Conservation (phyloP, 2,329 filamentous ascomycete genomes). For the Gaeumannomyces sp. region DNA sequence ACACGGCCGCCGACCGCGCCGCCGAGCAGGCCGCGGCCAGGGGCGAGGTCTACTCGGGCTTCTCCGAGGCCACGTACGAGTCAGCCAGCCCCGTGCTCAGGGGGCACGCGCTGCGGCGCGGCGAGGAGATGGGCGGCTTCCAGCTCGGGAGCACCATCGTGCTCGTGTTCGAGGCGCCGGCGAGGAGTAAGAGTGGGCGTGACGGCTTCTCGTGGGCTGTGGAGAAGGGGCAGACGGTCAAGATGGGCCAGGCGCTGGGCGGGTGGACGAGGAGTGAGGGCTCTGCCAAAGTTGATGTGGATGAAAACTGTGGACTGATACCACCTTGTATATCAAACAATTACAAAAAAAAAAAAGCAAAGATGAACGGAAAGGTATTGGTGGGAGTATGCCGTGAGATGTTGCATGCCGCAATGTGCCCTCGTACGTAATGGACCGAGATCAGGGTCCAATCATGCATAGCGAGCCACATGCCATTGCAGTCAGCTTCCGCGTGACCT, state of each 20-base stretch:
- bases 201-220: slow-evolving; percentile 82
- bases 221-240: slow-evolving; percentile 79
- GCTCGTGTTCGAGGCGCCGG: slow-evolving; percentile 89
- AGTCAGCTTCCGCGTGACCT: too few relatives aligned
- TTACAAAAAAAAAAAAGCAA: too few relatives aligned
- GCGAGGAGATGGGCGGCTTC: slow-evolving; percentile 98
- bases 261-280: slow-evolving; percentile 45
- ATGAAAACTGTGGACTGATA: background rate
- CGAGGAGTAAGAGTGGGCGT: slow-evolving; percentile 44
- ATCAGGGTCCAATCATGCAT: too few relatives aligned
- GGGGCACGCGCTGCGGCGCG: slow-evolving; percentile 76
- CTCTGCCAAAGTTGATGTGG: too few relatives aligned
- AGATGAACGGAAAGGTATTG: too few relatives aligned
- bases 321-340: background rate
- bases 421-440: too few relatives aligned
- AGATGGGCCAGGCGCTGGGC: slow-evolving; percentile 80
- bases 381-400: too few relatives aligned
- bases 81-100: slow-evolving; percentile 69
- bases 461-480: too few relatives aligned
- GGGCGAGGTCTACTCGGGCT: slow-evolving; percentile 83
- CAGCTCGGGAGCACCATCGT: slow-evolving; percentile 93
- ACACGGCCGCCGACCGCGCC: slow-evolving; percentile 83
- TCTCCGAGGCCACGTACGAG: slow-evolving; percentile 84
- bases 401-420: too few relatives aligned
- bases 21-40: slow-evolving; percentile 70